These are phyloP conservation scores for Xenosphaeropsis pyriputrescens DNA, from an alignment of 2,329 filamentous ascomycete genomes.

Conservation along the genomic window DNA sequence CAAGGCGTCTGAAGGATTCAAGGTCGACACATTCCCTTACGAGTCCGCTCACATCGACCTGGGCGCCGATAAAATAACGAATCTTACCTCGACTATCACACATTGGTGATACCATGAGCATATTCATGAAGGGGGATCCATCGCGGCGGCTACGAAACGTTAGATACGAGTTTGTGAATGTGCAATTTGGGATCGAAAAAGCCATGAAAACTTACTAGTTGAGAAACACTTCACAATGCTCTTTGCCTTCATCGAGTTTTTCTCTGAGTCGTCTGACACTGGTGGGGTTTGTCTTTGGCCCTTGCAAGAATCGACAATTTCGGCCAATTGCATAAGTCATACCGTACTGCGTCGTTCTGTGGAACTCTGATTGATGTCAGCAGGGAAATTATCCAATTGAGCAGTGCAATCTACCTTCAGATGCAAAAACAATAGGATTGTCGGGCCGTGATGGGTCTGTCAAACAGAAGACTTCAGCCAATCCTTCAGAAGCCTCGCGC, in stretches of 20 bases:
- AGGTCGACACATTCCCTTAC: slow-evolving; percentile 46
- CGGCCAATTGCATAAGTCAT: slow-evolving; percentile 59
- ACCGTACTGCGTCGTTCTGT: slow-evolving; percentile 61
- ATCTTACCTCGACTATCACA: slow-evolving; percentile 45
- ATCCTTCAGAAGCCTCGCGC: slow-evolving; percentile 54
- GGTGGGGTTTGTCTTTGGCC: slow-evolving; percentile 51
- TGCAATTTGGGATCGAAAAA: too few relatives aligned
- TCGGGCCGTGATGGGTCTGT: slow-evolving; percentile 60
- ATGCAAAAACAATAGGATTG: slow-evolving; percentile 66
- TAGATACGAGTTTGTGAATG: background rate
- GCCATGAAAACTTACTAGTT: slow-evolving; percentile 41
- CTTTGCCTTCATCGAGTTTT: slow-evolving; percentile 45
- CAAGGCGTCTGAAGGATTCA: slow-evolving; percentile 35
- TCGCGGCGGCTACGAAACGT: slow-evolving; percentile 35
- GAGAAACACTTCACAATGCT: slow-evolving; percentile 59
- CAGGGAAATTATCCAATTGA: slow-evolving; percentile 1
- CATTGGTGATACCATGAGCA: slow-evolving; percentile 48
- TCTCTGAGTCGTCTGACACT: slow-evolving; percentile 48
- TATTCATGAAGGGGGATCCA: slow-evolving; percentile 53
- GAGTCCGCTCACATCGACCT: slow-evolving; percentile 49
- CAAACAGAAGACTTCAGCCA: slow-evolving; percentile 65
- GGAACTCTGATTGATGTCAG: slow-evolving; percentile 39
- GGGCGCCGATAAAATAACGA: slow-evolving; percentile 51
- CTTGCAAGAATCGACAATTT: slow-evolving; percentile 69
- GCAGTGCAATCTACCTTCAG: slow-evolving; percentile 37